Evolutionary conservation across 352 stramenopile genomes (phyloP).

Genomic region (Globisporangium paroecandrum): DNA sequence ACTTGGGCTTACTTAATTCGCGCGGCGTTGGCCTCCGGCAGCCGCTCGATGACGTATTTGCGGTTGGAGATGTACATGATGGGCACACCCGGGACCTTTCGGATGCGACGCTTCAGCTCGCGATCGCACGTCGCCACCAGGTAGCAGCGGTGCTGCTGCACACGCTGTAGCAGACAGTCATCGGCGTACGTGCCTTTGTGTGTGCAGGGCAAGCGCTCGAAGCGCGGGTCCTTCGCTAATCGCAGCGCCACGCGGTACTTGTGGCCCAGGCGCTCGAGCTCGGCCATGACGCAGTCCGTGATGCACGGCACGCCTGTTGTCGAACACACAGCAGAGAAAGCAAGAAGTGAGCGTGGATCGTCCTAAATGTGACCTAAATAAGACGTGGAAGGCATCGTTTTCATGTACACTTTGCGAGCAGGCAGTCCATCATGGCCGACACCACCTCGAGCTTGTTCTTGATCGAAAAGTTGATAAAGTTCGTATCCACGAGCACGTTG

Average conservation of each 20-base stretch:
- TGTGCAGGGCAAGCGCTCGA: constrained; percentile 97
- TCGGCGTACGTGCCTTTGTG: constrained; percentile 99
- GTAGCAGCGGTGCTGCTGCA: constrained; percentile 97
- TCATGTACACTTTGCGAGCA: constrained; percentile 96
- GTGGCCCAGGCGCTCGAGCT: constrained; percentile 98
- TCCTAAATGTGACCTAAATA: not conserved
- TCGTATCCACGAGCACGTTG: constrained; percentile 99
- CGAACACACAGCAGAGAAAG: not conserved
- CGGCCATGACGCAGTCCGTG: constrained; percentile 99
- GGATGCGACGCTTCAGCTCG: constrained; percentile 97
- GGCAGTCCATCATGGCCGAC: constrained; percentile 99
- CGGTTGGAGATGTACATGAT: constrained; percentile 99
- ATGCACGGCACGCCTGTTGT: constrained; percentile 91
- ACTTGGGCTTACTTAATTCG: constrained; percentile 72
- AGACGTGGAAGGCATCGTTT: not conserved
- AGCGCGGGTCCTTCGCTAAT: constrained; percentile 97
- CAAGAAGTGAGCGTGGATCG: not conserved
- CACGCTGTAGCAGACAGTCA: constrained; percentile 94
- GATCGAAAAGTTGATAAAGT: constrained; percentile 99
- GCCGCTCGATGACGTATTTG: constrained; percentile 99
- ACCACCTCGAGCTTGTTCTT: constrained; percentile 99
- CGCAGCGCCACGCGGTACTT: constrained; percentile 92
- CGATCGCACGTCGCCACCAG: constrained; percentile 99
- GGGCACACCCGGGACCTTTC: constrained; percentile 99
- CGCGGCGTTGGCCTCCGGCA: constrained; percentile 95